These are phyloP conservation scores for Plectosphaerella plurivora DNA, from an alignment of 2,329 filamentous ascomycete species.

Conservation along the genomic window DNA sequence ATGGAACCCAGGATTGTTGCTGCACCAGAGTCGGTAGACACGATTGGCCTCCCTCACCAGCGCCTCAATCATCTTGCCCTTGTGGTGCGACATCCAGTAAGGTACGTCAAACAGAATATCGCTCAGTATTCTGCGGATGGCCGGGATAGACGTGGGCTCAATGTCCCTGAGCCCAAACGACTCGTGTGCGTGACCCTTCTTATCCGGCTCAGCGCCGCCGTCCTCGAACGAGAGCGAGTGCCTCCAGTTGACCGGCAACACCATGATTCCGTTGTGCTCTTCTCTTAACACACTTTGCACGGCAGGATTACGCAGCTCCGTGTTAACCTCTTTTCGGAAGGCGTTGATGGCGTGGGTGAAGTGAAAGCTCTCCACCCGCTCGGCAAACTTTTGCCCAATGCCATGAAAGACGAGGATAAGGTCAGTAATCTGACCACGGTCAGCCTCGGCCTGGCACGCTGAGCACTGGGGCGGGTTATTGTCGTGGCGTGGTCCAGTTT, in stretches of 20 bases:
- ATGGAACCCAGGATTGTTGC: conserved; percentile 84
- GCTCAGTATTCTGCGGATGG: conserved; percentile 88
- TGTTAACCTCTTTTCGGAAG: conserved; percentile 80
- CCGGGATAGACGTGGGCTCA: conserved; percentile 83
- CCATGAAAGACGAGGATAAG: conserved; percentile 89
- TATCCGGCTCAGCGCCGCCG: conserved; percentile 54
- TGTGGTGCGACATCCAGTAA: conserved; percentile 95
- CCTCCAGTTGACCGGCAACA: conserved; percentile 91
- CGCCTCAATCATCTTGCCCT: conserved; percentile 88
- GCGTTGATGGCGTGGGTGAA: conserved; percentile 95
- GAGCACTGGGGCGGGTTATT: conserved; percentile 31
- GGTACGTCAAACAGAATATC: conserved; percentile 99
- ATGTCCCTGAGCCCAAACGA: conserved; percentile 76
- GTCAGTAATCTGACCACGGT: conserved; percentile 71
- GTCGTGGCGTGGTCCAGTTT: conserved; percentile 9
- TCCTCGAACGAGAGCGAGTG: conserved; percentile 85
- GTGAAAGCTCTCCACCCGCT: conserved; percentile 92
- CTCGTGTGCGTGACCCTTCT: conserved; percentile 48
- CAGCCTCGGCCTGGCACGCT: conserved; percentile 60
- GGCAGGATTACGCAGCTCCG: conserved; percentile 69
- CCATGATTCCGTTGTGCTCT: conserved; percentile 86
- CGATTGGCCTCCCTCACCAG: conserved; percentile 88
- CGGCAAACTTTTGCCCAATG: conserved; percentile 93
- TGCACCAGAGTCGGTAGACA: conserved; percentile 93
- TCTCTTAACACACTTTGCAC: conserved; percentile 73